Evolutionary conservation across 106 monocot genomes (phyloP), one percentile per base, ranked within the genome.

Genomic region (Allium sativum): DNA sequence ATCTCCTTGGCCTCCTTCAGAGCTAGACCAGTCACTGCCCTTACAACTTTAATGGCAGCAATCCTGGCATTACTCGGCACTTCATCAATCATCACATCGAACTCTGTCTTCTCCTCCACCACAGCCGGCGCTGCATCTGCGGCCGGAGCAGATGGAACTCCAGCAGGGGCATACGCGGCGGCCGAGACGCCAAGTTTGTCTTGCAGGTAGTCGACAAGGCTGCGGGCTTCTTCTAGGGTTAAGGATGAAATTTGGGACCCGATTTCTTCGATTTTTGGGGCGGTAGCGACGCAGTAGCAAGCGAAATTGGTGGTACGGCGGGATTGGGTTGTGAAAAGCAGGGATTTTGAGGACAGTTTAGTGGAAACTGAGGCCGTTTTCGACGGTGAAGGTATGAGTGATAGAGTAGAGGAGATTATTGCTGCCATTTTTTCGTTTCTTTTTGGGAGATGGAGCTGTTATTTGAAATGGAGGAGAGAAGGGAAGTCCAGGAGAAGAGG

Each of bases 1-100:
- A 98, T 56, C 10, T 98, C 96, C 78, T 98, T 98, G 18, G 96
- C 96, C 56, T 98, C 96, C 80, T 98, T 98, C 12, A 98, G 75
- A 20, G 87, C 77, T 15, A 98, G 65, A 61, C 52, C 85, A 21
- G 96, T 98, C 18, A 98, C 69, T 45, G 88, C 82, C 47, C 96
- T 60, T 13, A 98, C 65, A 7, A 98, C 96, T 82, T 92, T 98
- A 45, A 98, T 98, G 12, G 91, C 81, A 2, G 84, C 79, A 21
- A 98, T 98, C 71, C 96, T 73, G 9, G 73, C 77, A 45, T 69
- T 87, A 61, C 82, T 87, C 12, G 96, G 91, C 8, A 98, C 96
- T 2, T 98, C 96, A 62, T 87, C 87, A 17, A 96, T 96, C 15
- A 87, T 71, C 5, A 96, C 87, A 53, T 83, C 96, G 73, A 98